These are phyloP conservation scores for Fusarium mundagurra DNA, from an alignment of 2,329 filamentous ascomycete genomes.

Conservation along the genomic window DNA sequence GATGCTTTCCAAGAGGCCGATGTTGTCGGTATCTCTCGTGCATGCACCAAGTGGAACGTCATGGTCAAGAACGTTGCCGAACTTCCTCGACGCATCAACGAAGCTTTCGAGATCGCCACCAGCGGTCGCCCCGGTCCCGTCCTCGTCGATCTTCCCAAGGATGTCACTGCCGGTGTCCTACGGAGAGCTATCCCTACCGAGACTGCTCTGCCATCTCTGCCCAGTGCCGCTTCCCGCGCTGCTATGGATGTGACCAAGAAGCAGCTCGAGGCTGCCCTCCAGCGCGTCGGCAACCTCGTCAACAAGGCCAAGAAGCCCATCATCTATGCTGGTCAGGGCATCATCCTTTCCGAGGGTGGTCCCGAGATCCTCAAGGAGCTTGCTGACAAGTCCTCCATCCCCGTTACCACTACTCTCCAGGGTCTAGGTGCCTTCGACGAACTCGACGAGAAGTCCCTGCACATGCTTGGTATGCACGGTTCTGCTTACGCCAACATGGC, in stretches of 20 bases:
- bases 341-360: slow-evolving; percentile 82
- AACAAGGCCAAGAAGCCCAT: slow-evolving; percentile 93
- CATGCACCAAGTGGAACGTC: slow-evolving; percentile 92
- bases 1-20: slow-evolving; percentile 76
- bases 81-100: slow-evolving; percentile 91
- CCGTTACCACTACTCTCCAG: slow-evolving; percentile 95
- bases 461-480: slow-evolving; percentile 99
- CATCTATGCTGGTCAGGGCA: slow-evolving; percentile 93
- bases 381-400: slow-evolving; percentile 89
- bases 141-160: slow-evolving; percentile 94
- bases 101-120: slow-evolving; percentile 97
- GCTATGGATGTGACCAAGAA: slow-evolving; percentile 75
- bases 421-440: slow-evolving; percentile 94
- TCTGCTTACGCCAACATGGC: slow-evolving; percentile 97
- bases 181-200: slow-evolving; percentile 83
- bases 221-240: slow-evolving; percentile 85
- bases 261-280: slow-evolving; percentile 78
- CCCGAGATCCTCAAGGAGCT: slow-evolving; percentile 83
- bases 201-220: slow-evolving; percentile 78
- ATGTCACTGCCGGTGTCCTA: slow-evolving; percentile 88
- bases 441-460: slow-evolving; percentile 89
- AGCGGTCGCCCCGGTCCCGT: slow-evolving; percentile 94
- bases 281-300: slow-evolving; percentile 81
- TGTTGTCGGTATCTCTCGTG: slow-evolving; percentile 87
- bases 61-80: slow-evolving; percentile 92